Evolutionary conservation across 495 filamentous ascomycete genomes (phyloP).

Genomic region (Penicillium odoratum): DNA sequence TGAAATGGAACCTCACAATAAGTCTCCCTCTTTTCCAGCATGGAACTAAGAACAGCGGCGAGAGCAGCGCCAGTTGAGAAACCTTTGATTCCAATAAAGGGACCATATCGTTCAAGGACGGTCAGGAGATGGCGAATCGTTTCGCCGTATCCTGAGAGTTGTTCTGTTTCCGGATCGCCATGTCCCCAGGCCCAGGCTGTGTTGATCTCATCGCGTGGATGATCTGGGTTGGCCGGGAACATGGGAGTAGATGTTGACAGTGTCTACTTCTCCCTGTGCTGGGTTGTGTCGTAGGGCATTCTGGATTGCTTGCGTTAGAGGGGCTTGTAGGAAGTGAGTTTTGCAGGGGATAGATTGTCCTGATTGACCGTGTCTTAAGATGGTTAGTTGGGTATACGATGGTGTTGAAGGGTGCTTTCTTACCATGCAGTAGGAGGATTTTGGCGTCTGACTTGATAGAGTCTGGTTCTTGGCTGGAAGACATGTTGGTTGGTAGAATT

Average conservation of each 20-base stretch:
- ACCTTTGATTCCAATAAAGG: not conserved
- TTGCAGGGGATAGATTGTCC: conserved; percentile 14
- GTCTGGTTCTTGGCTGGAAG: not conserved
- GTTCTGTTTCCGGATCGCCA: not conserved
- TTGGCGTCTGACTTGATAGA: not conserved
- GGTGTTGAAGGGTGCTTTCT: not conserved
- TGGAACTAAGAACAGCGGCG: not conserved
- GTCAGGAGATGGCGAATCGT: not conserved
- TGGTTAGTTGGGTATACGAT: not conserved
- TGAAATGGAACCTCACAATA: not conserved
- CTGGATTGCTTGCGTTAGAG: not conserved
- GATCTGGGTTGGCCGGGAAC: conserved; percentile 4
- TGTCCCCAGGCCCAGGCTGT: conserved; percentile 7
- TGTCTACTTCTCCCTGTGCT: not conserved
- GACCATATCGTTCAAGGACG: not conserved
- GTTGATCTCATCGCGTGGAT: not conserved
- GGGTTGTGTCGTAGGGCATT: not conserved
- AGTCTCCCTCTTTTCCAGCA: not conserved
- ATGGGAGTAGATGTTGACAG: conserved; percentile 7
- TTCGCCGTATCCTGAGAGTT: not conserved
- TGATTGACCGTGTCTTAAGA: conserved; percentile 8
- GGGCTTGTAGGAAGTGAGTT: conserved; percentile 12
- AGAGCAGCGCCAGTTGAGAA: not conserved
- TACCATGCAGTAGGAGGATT: not conserved
- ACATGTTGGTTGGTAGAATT: not conserved